Percentiles rank a stretch among this genome's conserved stretches.
phyloP scores from a whole-genome alignment of 495 filamentous ascomycete species.

The Penicillium tannophilum region DNA sequence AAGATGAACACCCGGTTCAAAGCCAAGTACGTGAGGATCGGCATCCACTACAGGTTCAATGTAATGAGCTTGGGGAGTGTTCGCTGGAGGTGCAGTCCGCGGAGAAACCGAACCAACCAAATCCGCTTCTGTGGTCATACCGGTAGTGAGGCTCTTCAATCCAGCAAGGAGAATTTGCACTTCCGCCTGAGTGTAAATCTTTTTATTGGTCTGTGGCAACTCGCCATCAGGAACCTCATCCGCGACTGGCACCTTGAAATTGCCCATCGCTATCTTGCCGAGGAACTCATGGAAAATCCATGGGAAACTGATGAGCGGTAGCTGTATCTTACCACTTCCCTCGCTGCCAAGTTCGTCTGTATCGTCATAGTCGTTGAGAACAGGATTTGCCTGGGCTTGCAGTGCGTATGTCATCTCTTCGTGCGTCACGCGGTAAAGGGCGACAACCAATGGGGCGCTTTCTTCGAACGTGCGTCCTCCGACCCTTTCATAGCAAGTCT shows the following conservation, averaged over 20 bases:
- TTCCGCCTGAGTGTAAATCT: slow-evolving; percentile 16
- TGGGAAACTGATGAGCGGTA: slow-evolving; percentile 90
- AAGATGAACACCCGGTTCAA: background rate
- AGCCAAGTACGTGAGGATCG: background rate
- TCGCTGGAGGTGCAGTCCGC: background rate
- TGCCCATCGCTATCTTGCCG: slow-evolving; percentile 64
- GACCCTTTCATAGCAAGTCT: slow-evolving; percentile 62
- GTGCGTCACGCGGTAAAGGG: slow-evolving; percentile 83
- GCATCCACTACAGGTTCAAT: background rate
- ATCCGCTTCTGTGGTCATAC: background rate
- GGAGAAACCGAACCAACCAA: background rate
- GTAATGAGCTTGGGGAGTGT: background rate
- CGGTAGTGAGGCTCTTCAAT: background rate
- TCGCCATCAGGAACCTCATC: background rate
- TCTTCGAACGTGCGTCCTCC: slow-evolving; percentile 59
- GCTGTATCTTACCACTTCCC: slow-evolving; percentile 37
- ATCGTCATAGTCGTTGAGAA: slow-evolving; percentile 19
- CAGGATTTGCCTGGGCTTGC: slow-evolving; percentile 19
- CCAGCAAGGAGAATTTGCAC: background rate
- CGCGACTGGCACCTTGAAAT: slow-evolving; percentile 18
- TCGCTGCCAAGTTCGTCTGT: slow-evolving; percentile 29
- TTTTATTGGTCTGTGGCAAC: background rate
- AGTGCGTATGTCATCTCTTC: slow-evolving; percentile 64
- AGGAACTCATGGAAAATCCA: slow-evolving; percentile 83
- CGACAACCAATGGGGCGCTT: slow-evolving; percentile 73